A percentile compares a stretch with the other conserved stretches of the same genome.
Evolutionary conservation across 202 grass and related monocot genomes (phyloP).

Genomic region (Hordeum pubiflorum): DNA sequence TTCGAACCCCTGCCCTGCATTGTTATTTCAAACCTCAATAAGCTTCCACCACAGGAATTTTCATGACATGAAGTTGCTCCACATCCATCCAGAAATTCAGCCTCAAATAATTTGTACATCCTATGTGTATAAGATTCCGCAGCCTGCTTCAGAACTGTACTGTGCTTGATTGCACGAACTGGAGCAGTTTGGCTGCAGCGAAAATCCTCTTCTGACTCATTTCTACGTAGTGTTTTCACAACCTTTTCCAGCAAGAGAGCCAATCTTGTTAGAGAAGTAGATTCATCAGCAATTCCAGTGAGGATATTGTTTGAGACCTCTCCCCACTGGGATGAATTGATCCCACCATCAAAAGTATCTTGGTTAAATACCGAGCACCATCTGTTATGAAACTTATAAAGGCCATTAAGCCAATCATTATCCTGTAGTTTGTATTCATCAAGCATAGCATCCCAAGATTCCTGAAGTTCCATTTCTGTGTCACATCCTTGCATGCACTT

Average conservation of each 20-base stretch:
- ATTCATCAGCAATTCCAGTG: conserved; percentile 69
- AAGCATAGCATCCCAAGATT: conserved; percentile 58
- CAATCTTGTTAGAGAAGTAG: conserved; percentile 60
- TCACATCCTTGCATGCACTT: conserved; percentile 68
- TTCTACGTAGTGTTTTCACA: conserved; percentile 55
- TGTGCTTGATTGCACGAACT: conserved; percentile 73
- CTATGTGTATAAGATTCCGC: conserved; percentile 66
- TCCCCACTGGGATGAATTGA: conserved; percentile 75
- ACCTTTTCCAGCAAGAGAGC: conserved; percentile 67
- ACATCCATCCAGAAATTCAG: conserved; percentile 73
- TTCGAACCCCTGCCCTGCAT: conserved; percentile 78
- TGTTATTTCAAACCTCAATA: conserved; percentile 65
- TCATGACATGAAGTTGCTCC: conserved; percentile 73
- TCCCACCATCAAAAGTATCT: conserved; percentile 78
- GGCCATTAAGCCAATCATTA: conserved; percentile 56
- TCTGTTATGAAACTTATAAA: conserved; percentile 53
- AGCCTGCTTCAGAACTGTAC: conserved; percentile 75
- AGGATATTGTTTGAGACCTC: conserved; percentile 70
- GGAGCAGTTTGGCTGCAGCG: conserved; percentile 80
- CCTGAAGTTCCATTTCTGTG: conserved; percentile 54
- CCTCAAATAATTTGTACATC: conserved; percentile 84
- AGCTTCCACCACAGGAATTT: conserved; percentile 41
- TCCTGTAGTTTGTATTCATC: conserved; percentile 55
- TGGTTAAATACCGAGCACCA: conserved; percentile 80
- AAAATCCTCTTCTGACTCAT: conserved; percentile 85